Conservation (phyloP, 1,284 basidiomycete genomes). For the Earliella scabrosa region DNA sequence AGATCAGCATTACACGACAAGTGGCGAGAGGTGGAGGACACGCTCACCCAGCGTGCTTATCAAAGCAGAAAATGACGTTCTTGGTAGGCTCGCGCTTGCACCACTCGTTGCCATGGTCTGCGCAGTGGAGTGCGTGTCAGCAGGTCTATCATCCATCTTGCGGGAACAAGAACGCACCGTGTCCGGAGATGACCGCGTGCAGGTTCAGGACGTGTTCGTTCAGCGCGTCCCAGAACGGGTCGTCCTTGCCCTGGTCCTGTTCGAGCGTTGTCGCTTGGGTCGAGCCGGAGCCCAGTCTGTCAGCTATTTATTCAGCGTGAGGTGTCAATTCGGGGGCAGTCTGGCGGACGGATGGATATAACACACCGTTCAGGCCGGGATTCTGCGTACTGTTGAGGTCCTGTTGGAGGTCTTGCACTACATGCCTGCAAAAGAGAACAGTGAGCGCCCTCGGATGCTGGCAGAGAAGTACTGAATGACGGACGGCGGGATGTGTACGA, state of each 20-base stretch:
- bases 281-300: slow-evolving; percentile 58
- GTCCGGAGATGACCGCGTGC: slow-evolving; percentile 67
- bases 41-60: slow-evolving; percentile 70
- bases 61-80: slow-evolving; percentile 70
- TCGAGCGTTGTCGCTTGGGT: slow-evolving; percentile 51
- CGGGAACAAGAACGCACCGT: too few relatives aligned
- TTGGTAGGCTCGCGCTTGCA: slow-evolving; percentile 65
- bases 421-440: slow-evolving; percentile 43
- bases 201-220: slow-evolving; percentile 65
- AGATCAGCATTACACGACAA: too few relatives aligned
- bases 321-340: too few relatives aligned
- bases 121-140: background rate
- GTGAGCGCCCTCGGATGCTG: too few relatives aligned
- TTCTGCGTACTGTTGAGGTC: slow-evolving; percentile 51
- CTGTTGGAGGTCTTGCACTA: slow-evolving; percentile 54
- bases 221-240: slow-evolving; percentile 63
- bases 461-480: too few relatives aligned
- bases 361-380: slow-evolving; percentile 67
- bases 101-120: slow-evolving; percentile 78
- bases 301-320: too few relatives aligned
- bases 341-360: too few relatives aligned
- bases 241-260: slow-evolving; percentile 48
- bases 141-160: too few relatives aligned
- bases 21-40: slow-evolving; percentile 6
- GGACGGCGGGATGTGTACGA: slow-evolving; percentile 67